A percentile compares a stretch with the other conserved stretches of the same genome.
Evolutionary conservation across 208 protist genomes (phyloP).

Genomic region (Leptomonas pyrrhocoris): DNA sequence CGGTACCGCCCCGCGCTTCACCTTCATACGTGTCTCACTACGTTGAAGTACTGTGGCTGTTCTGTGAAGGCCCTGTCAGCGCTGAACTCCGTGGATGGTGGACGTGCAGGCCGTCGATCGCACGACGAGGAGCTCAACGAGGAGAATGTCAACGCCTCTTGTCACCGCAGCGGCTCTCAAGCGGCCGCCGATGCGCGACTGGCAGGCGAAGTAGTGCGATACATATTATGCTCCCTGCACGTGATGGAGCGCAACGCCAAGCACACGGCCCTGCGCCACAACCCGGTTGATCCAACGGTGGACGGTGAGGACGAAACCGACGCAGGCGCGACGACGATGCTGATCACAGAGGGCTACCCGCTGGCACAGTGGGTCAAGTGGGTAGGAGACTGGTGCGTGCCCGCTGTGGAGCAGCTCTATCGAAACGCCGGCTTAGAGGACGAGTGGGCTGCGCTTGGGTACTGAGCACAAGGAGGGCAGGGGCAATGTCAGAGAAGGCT

Average conservation of each 20-base stretch:
- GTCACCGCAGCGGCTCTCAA: neutral
- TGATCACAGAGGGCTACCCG: conserved; percentile 14
- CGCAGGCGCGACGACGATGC: neutral
- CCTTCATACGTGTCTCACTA: conserved; percentile 34
- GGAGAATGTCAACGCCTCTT: neutral
- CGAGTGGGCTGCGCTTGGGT: conserved; percentile 20
- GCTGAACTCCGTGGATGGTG: neutral
- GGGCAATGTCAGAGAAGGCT: no score
- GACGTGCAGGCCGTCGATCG: no score
- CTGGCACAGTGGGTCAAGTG: conserved; percentile 14
- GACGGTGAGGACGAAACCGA: neutral
- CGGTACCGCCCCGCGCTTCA: conserved; percentile 31
- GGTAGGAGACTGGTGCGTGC: conserved; percentile 26
- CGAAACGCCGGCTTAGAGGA: conserved; percentile 19
- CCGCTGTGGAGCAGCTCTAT: conserved; percentile 30
- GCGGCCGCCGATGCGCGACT: conserved; percentile 11
- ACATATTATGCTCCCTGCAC: conserved; percentile 37
- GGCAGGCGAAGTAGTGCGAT: conserved; percentile 38
- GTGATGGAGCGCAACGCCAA: conserved; percentile 14
- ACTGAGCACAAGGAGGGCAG: conserved; percentile 1
- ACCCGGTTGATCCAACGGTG: neutral
- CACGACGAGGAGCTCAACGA: neutral
- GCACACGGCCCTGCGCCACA: neutral
- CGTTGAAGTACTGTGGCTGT: conserved; percentile 30
- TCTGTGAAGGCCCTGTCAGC: neutral